Conservation (phyloP, 805 yeast species). For the Yarrowia sp. region DNA sequence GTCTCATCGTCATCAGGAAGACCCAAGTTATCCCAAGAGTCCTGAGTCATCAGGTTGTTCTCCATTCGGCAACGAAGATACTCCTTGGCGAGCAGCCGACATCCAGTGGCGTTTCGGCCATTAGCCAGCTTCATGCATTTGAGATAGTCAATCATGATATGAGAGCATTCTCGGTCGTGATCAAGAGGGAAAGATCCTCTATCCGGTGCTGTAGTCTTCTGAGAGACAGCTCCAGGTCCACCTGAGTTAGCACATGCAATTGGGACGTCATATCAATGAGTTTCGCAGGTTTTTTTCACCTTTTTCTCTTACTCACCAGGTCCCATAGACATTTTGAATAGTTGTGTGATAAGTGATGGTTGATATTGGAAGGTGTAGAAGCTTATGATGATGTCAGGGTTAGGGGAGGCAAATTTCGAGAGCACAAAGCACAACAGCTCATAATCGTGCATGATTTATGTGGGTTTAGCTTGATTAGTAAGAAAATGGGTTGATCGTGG, state of each 20-base stretch:
- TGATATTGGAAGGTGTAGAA: slow-evolving; percentile 6
- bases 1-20: slow-evolving; percentile 58
- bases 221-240: slow-evolving; percentile 37
- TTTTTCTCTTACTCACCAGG: slow-evolving; percentile 5
- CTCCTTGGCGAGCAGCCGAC: slow-evolving; percentile 80
- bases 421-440: slow-evolving; percentile 25
- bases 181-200: slow-evolving; percentile 96
- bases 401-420: slow-evolving; percentile 19
- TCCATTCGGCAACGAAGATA: slow-evolving; percentile 92
- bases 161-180: slow-evolving; percentile 82
- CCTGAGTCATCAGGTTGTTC: slow-evolving; percentile 62
- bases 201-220: slow-evolving; percentile 77
- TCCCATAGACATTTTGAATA: slow-evolving; percentile 31
- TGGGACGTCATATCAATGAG: too few species aligned
- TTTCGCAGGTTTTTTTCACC: too few species aligned
- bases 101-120: slow-evolving; percentile 89
- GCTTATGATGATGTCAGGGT: slow-evolving; percentile 22
- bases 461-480: too few species aligned
- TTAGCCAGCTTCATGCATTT: slow-evolving; percentile 77
- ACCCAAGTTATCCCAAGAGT: slow-evolving; percentile 68
- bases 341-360: slow-evolving; percentile 9
- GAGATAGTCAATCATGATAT: slow-evolving; percentile 75
- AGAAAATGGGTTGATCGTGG: too few species aligned
- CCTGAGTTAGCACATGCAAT: slow-evolving; percentile 5
- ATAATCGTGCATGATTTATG: slow-evolving; percentile 4